Base-by-base conservation (phyloP, 116 monocot genomes). In the Posidonia oceanica region DNA sequence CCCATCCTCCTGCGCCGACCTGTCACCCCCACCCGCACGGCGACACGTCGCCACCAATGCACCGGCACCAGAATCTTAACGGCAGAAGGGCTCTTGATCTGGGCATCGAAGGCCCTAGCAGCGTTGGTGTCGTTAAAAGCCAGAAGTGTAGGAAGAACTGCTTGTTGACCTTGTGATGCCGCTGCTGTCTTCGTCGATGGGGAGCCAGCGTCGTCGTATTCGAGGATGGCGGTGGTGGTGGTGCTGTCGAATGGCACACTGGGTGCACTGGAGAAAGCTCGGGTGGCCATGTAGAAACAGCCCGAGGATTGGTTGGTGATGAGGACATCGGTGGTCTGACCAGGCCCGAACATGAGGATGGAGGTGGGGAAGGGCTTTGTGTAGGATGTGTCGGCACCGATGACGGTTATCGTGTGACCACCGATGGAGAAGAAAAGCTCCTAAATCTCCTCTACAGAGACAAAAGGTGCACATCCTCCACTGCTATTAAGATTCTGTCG, bases 171-270 rank as follows among this genome's bases (percentile, higher is more conserved):
- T 40, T 29, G 61, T 13, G 36, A 48, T 2, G 63, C 11, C 2
- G 68, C 8, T 54, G 62, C 5, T 18, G 16, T 76, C 75, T 29
- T 75, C 14, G 23, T 60, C 17, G 15, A 73, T 59, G 64, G 52
- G 69, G 40, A 65, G 62, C 61, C 23, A 18, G 14, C 15, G 7
- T 38, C 39, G 36, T 15, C 71, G 71, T 86, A 90, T 51, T 84
- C 52, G 66, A 90, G 74, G 72, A 90, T 74, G 59, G 94, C 94
- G 38, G 90, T 88, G 57, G 94, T 82, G 58, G 94, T 94, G 71
- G 90, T 94, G 85, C 87, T 86, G 80, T 85, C 90, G 59, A 90
- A 94, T 16, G 87, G 53, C 20, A 78, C 75, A 8, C 69, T 71
- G 66, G 79, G 79, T 3, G 84, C 85, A 22, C 78, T 82, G 22